phyloP scores from a whole-genome alignment of 1,284 basidiomycete genomes.

The Melampsora occidentalis region DNA sequence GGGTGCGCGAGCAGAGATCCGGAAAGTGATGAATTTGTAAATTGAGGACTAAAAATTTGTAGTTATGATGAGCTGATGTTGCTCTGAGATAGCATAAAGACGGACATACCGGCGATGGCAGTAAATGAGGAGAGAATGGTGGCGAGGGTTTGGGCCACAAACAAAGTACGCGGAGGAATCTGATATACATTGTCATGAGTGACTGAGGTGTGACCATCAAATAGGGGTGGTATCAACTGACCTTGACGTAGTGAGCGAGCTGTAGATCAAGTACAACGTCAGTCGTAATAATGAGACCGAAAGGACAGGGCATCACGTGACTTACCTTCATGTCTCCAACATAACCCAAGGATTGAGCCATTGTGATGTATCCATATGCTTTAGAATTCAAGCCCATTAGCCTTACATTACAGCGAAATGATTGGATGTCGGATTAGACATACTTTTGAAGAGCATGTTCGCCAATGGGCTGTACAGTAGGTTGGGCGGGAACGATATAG shows the following conservation, averaged over 20 bases:
- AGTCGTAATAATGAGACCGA: not conserved
- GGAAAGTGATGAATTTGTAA: conserved; percentile 31
- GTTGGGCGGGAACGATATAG: not conserved
- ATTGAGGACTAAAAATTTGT: conserved; percentile 18
- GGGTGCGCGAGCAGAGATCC: conserved; percentile 37
- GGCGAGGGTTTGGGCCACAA: conserved; percentile 31
- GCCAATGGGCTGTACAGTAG: conserved; percentile 22
- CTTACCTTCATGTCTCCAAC: conserved; percentile 35
- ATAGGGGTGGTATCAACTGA: not conserved
- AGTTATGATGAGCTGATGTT: no score
- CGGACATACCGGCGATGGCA: conserved; percentile 19
- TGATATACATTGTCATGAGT: not conserved
- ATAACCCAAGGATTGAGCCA: conserved; percentile 35
- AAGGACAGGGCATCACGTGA: not conserved
- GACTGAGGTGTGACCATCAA: no score
- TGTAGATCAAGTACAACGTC: not conserved
- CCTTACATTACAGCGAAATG: not conserved
- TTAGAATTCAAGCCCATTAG: not conserved
- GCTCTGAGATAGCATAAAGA: no score
- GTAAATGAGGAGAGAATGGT: conserved; percentile 31
- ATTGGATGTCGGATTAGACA: not conserved
- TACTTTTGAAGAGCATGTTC: conserved; percentile 43
- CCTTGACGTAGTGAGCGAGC: conserved; percentile 44
- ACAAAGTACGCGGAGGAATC: conserved; percentile 39
- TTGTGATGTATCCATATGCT: conserved; percentile 43